phyloP scores from a whole-genome alignment of 2,329 filamentous ascomycete species.

The Aspergillus bombycis region DNA sequence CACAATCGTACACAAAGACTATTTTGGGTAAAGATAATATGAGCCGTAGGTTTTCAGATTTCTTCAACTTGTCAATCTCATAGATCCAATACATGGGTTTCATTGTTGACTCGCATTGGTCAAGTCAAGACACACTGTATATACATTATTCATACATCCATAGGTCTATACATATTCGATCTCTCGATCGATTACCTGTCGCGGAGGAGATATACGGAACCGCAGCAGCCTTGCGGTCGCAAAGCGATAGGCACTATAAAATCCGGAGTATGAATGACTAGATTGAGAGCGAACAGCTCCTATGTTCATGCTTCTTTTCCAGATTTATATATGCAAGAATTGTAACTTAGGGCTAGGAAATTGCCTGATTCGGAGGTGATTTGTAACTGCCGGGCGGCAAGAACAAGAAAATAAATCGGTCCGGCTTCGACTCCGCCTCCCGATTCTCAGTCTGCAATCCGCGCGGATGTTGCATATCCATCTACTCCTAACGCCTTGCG shows the following conservation, averaged over 20 bases:
- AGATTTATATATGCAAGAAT: too few species aligned
- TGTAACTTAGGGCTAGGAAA: background rate
- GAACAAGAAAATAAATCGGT: background rate
- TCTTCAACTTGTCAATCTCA: background rate
- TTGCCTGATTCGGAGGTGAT: background rate
- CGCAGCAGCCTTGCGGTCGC: background rate
- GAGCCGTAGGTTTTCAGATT: background rate
- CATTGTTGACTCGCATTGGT: background rate
- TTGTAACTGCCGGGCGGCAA: background rate
- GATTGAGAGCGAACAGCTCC: too few species aligned
- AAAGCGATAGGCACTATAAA: background rate
- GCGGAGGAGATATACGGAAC: background rate
- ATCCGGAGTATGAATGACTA: too few species aligned
- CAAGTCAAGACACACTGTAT: background rate
- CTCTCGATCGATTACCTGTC: background rate
- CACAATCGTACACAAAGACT: background rate
- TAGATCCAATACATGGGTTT: background rate
- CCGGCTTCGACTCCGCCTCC: background rate
- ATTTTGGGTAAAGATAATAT: background rate
- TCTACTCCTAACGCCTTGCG: background rate
- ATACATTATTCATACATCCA: too few species aligned
- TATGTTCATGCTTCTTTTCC: too few species aligned
- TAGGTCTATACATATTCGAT: background rate
- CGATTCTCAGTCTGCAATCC: background rate
- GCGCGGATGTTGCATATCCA: background rate